phyloP scores from a whole-genome alignment of 208 protist genomes.

The Dictyostelium gargantuum region DNA sequence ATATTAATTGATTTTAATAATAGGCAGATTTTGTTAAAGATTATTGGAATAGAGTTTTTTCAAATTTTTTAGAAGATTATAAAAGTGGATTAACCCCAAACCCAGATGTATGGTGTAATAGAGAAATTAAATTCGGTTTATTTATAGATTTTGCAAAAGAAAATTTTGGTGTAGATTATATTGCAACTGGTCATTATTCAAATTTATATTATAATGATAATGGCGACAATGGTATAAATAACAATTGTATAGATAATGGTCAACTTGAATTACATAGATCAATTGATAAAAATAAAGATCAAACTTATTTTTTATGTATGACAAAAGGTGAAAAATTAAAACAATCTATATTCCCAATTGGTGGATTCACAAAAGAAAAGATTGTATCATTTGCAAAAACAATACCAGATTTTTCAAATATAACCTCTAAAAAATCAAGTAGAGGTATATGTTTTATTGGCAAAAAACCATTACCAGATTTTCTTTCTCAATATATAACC shows the following conservation, averaged over 20 bases:
- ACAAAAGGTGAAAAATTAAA: conserved; percentile 40
- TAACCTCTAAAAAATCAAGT: conserved; percentile 64
- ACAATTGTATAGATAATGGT: not conserved
- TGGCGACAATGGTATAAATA: not conserved
- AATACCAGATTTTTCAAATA: not conserved
- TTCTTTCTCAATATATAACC: conserved; percentile 66
- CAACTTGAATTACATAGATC: conserved; percentile 9
- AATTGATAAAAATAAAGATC: conserved; percentile 79
- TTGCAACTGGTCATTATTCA: conserved; percentile 74
- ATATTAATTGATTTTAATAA: not conserved
- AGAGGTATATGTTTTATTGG: conserved; percentile 87
- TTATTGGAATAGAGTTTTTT: conserved; percentile 88
- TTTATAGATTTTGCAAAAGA: conserved; percentile 74
- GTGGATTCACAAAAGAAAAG: not conserved
- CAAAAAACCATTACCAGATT: conserved; percentile 78
- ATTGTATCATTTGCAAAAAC: not conserved
- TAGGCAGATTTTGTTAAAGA: conserved; percentile 83
- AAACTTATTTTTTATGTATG: conserved; percentile 83
- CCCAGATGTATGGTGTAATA: conserved; percentile 86
- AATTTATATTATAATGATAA: not conserved
- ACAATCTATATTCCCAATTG: conserved; percentile 80
- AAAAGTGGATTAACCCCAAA: conserved; percentile 84
- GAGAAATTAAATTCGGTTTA: conserved; percentile 85
- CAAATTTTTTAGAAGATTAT: conserved; percentile 75
- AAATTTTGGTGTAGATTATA: conserved; percentile 58